These are phyloP conservation scores for Ballota nigra DNA, from an alignment of 257 asterid species.

Conservation along the genomic window DNA sequence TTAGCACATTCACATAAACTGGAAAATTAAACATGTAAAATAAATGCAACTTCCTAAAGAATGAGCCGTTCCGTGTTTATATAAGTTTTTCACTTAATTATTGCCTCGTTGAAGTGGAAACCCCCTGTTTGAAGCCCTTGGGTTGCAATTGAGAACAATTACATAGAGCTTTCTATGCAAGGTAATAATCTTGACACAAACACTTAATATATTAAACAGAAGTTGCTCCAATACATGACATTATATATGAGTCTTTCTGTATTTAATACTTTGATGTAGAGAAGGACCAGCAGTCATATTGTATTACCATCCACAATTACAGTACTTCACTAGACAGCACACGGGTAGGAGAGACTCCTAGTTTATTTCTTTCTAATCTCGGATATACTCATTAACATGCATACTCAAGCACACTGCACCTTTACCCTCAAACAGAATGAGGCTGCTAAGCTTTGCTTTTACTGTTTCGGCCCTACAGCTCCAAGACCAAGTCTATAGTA, in stretches of 20 bases:
- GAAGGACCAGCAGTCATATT: slow-evolving; percentile 9
- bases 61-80: slow-evolving; percentile 1
- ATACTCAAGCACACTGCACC: slow-evolving; percentile 21
- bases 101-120: slow-evolving; percentile 13
- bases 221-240: slow-evolving; percentile 23
- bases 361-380: slow-evolving; percentile 31
- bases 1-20: slow-evolving; percentile 18
- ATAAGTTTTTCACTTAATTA: slow-evolving; percentile 25
- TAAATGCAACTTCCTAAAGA: slow-evolving; percentile 7
- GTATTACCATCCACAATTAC: slow-evolving; percentile 22
- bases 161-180: slow-evolving; percentile 9
- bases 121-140: slow-evolving; percentile 14
- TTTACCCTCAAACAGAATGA: slow-evolving; percentile 16
- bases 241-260: slow-evolving; percentile 20
- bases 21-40: slow-evolving; percentile 16
- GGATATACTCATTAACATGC: slow-evolving; percentile 17
- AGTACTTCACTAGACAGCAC: slow-evolving; percentile 35
- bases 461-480: slow-evolving; percentile 36
- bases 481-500: slow-evolving; percentile 49
- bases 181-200: slow-evolving; percentile 24
- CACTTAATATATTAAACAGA: slow-evolving; percentile 29
- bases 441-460: slow-evolving; percentile 27
- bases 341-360: slow-evolving; percentile 40
- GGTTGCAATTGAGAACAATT: slow-evolving; percentile 11
- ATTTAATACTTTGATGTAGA: slow-evolving; percentile 21